Evolutionary conservation across 1,284 basidiomycete genomes (phyloP), one percentile per base, ranked within the genome.

Genomic region (Mycocalia duriaeana): DNA sequence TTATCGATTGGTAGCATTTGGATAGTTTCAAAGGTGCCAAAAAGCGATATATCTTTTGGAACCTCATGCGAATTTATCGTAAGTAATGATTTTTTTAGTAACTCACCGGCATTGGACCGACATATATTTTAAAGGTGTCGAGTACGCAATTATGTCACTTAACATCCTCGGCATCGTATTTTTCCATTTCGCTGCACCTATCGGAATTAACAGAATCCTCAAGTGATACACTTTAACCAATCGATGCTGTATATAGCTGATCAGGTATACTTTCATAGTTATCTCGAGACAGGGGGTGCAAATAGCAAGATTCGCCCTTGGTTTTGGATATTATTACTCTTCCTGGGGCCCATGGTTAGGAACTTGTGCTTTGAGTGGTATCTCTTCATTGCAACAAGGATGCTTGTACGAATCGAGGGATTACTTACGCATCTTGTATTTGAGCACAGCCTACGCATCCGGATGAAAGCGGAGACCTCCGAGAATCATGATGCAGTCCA

Each of bases 381-480:
- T n/a, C 4, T 45, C n/a, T 45, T 22, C 22, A 9, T 23, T 18
- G 19, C 20, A 13, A 38, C 23, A 22, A 14, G 40, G 13, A 42
- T 18, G 14, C 40, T 42, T 23, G 23, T 77, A 18, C 37, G 78
- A 34, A 56, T 64, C 11, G 79, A 86, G 59, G 71, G 72, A 1
- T 71, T 85, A 45, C 65, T 87, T 41, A 83, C 81, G 0, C 76
- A 84, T 51, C 69, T 85, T 3, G 63, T 86, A 5, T 83, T 85
- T 56, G 79, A 84, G 49, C 82, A 85, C 53, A 67, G 81, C 1
- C 68, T 85, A 3, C 74, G 81, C 25, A 75, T 85, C 28, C 72
- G 83, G 13, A 73, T 85, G 66, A 78, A 78, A 53, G 69, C 76
- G 2, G 73, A 77, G 53, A 59, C 60, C 6, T 22, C 47, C 19